Base-by-base conservation (phyloP, 2,329 filamentous ascomycete species). In the Clonostachys rhizophaga region DNA sequence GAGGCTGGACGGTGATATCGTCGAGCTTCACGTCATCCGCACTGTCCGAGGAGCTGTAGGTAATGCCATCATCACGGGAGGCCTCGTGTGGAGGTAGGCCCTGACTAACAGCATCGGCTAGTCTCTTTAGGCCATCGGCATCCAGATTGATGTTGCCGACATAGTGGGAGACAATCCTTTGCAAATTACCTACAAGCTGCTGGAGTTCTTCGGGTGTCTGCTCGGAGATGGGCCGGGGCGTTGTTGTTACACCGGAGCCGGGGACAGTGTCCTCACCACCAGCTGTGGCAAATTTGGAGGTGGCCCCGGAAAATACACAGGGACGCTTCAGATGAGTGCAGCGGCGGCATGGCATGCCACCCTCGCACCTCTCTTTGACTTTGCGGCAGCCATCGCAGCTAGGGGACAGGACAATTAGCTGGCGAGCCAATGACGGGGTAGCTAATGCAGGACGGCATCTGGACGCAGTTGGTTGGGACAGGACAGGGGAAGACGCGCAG, bases 331-430 rank as follows among this genome's bases (percentile, higher is more conserved):
- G 70, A 49, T 72, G 73, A 48, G 70, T 64, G 55, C 76, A 79
- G 47, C 76, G 64, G 42, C 73, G 71, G 55, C 76, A 79, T 3
- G 76, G 76, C 16, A 76, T 65, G 44, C 75, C 76, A 42, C 76
- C 76, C 53, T 79, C 75, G 54, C 76, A 79, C 60, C 78, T 78
- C 58, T 79, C 76, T 55, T 79, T 79, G 48, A 75, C 68, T 51
- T 74, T 68, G 49, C 76, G 74, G 58, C 75, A 79, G 45, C 71
- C 72, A 55, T 78, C 74, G 55, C 76, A 79, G 49, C 76, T 79
- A 30, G 8, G 24, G 24, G 24, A 30, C 24, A 30, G 9, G 8
- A 30, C 24, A 30, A 30, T 30, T 30, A 30, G 24, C 24, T 30
- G 24, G 24, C 24, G 24, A 30, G 24, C 24, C 24, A 30, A 30